Evolutionary conservation across 371 early-diverging fungal genomes (phyloP), one percentile per base, ranked within the genome.

Genomic region (Mucor racemosus): DNA sequence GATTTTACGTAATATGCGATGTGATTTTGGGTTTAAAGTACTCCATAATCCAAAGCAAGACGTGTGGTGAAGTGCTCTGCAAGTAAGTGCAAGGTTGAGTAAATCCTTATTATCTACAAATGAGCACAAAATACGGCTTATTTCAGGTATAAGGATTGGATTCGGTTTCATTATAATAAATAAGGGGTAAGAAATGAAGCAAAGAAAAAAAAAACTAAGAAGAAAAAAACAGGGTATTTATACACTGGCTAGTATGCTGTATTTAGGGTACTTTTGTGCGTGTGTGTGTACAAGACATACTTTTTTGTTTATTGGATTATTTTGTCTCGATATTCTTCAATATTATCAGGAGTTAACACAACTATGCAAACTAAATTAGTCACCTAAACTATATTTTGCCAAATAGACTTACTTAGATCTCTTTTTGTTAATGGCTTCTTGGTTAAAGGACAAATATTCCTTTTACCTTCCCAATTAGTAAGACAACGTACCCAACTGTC

Each of bases 401-500:
- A 48, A 10, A 48, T 7, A 48, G 5, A 72, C 69, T 66, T 77
- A 79, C 84, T 79, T 6, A 97, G 76, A 73, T 97, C 96, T 59
- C 96, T 90, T 72, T 95, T 95, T 54, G 92, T 90, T 72, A 96
- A 77, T 26, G 94, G 92, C 65, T 94, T 93, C 84, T 97, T 97
- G 36, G 97, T 95, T 66, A 97, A 78, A 33, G 97, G 97, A 55
- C 97, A 97, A 44, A 92, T 91, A 74, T 95, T 96, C 72, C 90
- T 86, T 48, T 88, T 87, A 31, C 91, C 90, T 60, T 91, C 92
- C 67, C 88, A 90, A 56, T 87, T 87, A 57, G 88, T 88, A 53
- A 97, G 81, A 69, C 97, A 97, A 35, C 95, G 89, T 38, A 95
- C 91, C 97, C 97, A 97, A 72, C 89, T 94, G 64, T 95, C 94